Conservation (phyloP, 2,329 filamentous ascomycete genomes). For the Purpureocillium takamizusanense region DNA sequence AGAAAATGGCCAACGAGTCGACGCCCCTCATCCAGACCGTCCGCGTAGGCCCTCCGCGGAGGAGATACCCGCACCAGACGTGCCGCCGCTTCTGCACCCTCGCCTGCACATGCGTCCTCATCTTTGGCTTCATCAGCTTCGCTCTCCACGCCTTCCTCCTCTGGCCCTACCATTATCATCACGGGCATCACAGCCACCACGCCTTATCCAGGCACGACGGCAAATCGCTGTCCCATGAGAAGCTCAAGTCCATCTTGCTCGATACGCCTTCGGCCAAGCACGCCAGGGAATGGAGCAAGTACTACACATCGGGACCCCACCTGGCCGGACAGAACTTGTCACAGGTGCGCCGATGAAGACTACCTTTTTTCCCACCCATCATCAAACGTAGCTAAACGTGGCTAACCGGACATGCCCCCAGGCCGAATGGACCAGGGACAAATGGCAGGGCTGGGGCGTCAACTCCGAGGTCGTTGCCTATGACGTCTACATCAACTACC, state of each 20-base stretch:
- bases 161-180: slow-evolving; percentile 24
- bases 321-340: slow-evolving; percentile 70
- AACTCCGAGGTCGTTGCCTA: slow-evolving; percentile 57
- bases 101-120: slow-evolving; percentile 43
- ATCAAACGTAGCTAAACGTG: background rate
- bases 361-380: background rate
- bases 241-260: slow-evolving; percentile 48
- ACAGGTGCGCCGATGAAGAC: slow-evolving; percentile 39
- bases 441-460: slow-evolving; percentile 65
- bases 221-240: slow-evolving; percentile 28
- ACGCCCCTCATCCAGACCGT: slow-evolving; percentile 62
- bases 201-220: slow-evolving; percentile 15
- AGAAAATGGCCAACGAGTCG: slow-evolving; percentile 38
- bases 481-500: slow-evolving; percentile 72
- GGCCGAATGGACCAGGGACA: slow-evolving; percentile 66
- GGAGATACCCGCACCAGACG: slow-evolving; percentile 49
- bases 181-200: slow-evolving; percentile 19
- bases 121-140: slow-evolving; percentile 41
- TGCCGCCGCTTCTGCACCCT: slow-evolving; percentile 60
- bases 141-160: slow-evolving; percentile 36
- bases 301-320: slow-evolving; percentile 70
- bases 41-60: slow-evolving; percentile 39
- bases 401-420: slow-evolving; percentile 15
- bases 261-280: slow-evolving; percentile 47
- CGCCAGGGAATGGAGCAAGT: slow-evolving; percentile 63